Evolutionary conservation across 139 green algal genomes (phyloP), one percentile per base, ranked within the genome.

Genomic region (Chlamydomonas schloesseri): DNA sequence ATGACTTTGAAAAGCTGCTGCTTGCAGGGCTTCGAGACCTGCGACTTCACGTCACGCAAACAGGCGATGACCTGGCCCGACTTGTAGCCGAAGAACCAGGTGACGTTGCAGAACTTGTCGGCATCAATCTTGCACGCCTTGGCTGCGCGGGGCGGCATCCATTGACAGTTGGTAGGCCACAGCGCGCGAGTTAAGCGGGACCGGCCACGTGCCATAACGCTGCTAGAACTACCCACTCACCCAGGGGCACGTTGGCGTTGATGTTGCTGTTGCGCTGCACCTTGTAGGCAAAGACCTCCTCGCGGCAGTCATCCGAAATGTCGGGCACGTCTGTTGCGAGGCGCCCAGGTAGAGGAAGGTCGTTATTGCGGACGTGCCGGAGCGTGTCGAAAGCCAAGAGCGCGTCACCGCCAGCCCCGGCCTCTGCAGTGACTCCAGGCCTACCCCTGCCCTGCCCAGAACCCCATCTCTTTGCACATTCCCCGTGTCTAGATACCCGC

Each of bases 211-310:
- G 62, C 9, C 29, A 69, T 9, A 69, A 50, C 42, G 42, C 42
- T 50, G 42, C 42, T 8, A 50, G 28, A 46, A 14, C 73, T 47
- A 20, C 24, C 31, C 53, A 70, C 89, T 60, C 75, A 96, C 91
- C 93, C 21, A 98, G 89, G 0, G 90, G 87, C 1, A 94, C 70
- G 77, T 98, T 95, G 37, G 88, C 91, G 84, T 96, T 95, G 83
- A 98, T 94, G 90, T 97, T 98, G 26, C 75, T 90, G 73, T 92
- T 93, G 21, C 91, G 77, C 33, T 93, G 88, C 5, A 93, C 90
- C 71, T 96, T 96, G 84, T 96, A 97, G 13, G 89, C 74, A 37
- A 84, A 90, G 50, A 98, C 86, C 84, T 97, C 95, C 68, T 91
- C 75, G 47, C 92, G 91, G 86, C 93, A 97, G 0, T 91, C 88